Evolutionary conservation across 2,329 filamentous ascomycete genomes (phyloP).

Genomic region (Cladophialophora exuberans): DNA sequence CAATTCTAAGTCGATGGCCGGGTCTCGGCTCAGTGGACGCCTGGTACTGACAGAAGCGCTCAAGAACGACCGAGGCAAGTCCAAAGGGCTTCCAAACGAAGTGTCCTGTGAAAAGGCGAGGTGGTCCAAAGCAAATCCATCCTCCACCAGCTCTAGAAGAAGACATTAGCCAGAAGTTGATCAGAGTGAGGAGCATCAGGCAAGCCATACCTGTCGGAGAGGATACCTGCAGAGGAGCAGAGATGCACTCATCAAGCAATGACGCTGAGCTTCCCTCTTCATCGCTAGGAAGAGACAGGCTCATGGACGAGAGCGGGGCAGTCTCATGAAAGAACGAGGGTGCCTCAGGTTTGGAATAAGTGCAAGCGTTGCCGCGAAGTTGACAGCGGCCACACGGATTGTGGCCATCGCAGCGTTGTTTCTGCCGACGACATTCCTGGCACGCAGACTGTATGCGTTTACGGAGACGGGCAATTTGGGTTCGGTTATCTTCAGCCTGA

Average conservation of each 20-base stretch:
- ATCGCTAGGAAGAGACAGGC: background rate
- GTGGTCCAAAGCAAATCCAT: slow-evolving; percentile 1
- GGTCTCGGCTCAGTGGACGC: background rate
- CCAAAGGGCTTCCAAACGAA: background rate
- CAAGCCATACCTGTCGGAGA: background rate
- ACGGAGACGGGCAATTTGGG: background rate
- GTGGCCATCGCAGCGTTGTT: slow-evolving; percentile 4
- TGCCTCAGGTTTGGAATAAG: background rate
- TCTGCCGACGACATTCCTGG: slow-evolving; percentile 5
- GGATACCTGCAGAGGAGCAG: background rate
- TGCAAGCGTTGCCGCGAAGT: background rate
- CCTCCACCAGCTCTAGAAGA: background rate
- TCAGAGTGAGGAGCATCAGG: background rate
- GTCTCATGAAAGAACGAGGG: background rate
- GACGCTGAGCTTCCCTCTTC: background rate
- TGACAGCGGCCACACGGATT: slow-evolving; percentile 4
- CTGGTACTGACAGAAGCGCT: background rate
- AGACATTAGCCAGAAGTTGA: background rate
- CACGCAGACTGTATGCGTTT: slow-evolving; percentile 1
- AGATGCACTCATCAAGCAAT: background rate
- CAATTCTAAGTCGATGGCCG: background rate
- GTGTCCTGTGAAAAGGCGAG: background rate
- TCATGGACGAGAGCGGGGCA: background rate
- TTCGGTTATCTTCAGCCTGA: background rate
- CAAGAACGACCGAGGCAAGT: background rate